Evolutionary conservation across 1,284 basidiomycete species (phyloP).

Genomic region (Rhodotorula sp.): DNA sequence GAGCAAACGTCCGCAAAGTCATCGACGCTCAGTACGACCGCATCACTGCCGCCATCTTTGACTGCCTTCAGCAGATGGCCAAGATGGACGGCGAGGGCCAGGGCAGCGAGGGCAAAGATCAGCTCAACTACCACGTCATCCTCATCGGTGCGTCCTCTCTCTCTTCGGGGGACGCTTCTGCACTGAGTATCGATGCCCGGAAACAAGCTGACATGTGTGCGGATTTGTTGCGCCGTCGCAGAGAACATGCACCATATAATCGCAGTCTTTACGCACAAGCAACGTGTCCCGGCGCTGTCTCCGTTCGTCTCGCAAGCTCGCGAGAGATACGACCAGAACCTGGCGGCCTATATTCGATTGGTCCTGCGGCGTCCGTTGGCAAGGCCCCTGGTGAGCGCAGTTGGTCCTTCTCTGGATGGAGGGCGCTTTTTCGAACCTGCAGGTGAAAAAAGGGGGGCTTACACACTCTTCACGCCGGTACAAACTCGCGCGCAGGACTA

Average conservation of each 20-base stretch:
- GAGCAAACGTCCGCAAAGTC: slow-evolving; percentile 69
- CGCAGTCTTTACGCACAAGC: slow-evolving; percentile 48
- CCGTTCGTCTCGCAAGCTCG: slow-evolving; percentile 72
- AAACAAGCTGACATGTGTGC: no score
- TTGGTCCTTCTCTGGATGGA: neutral
- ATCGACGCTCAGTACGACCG: slow-evolving; percentile 83
- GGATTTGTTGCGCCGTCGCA: slow-evolving; percentile 46
- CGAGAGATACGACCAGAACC: slow-evolving; percentile 80
- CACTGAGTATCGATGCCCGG: no score
- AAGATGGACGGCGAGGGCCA: slow-evolving; percentile 67
- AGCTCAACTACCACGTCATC: slow-evolving; percentile 93
- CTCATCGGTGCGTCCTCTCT: slow-evolving; percentile 71
- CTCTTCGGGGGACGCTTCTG: no score
- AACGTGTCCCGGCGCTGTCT: slow-evolving; percentile 52
- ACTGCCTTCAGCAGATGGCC: slow-evolving; percentile 88
- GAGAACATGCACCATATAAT: slow-evolving; percentile 97
- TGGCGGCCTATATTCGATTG: slow-evolving; percentile 79
- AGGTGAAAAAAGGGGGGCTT: no score
- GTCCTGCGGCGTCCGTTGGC: slow-evolving; percentile 81
- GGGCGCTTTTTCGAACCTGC: neutral
- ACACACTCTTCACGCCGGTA: neutral
- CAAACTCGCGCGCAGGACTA: slow-evolving; percentile 65
- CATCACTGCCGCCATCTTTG: slow-evolving; percentile 85
- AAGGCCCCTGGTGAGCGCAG: slow-evolving; percentile 72
- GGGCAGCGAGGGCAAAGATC: slow-evolving; percentile 65